Percentiles rank a stretch among this genome's conserved stretches.
Conservation (phyloP, 1,284 basidiomycete species). For the Somion occarium region DNA sequence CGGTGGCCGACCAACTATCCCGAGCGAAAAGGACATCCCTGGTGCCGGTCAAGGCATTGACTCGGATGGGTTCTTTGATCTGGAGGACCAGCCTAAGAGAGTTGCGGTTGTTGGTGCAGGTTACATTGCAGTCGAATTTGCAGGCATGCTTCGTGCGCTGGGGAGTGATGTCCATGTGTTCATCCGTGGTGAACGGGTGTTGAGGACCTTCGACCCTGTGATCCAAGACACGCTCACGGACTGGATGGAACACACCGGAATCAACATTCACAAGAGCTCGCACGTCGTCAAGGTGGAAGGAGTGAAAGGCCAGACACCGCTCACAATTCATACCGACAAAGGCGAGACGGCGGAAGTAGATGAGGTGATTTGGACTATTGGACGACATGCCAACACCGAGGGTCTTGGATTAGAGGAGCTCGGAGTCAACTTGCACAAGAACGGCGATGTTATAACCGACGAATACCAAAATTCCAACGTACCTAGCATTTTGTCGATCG, state of each 20-base stretch:
- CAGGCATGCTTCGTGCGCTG: slow-evolving; percentile 83
- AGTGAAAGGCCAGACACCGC: slow-evolving; percentile 51
- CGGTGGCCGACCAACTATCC: slow-evolving; percentile 82
- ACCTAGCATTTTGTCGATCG: slow-evolving; percentile 76
- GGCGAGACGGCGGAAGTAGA: slow-evolving; percentile 86
- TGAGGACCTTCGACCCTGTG: slow-evolving; percentile 90
- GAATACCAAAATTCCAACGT: slow-evolving; percentile 87
- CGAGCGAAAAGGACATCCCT: slow-evolving; percentile 78
- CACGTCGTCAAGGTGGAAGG: slow-evolving; percentile 79
- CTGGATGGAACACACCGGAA: slow-evolving; percentile 92
- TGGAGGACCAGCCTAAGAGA: slow-evolving; percentile 86
- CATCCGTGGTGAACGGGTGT: slow-evolving; percentile 85
- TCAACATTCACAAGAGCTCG: slow-evolving; percentile 81
- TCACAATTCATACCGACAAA: slow-evolving; percentile 67
- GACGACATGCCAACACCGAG: slow-evolving; percentile 79
- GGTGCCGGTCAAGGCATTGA: slow-evolving; percentile 88
- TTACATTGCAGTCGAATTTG: slow-evolving; percentile 95
- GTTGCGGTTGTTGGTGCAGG: slow-evolving; percentile 95
- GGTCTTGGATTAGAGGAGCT: slow-evolving; percentile 75
- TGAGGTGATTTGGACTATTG: slow-evolving; percentile 91
- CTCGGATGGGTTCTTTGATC: slow-evolving; percentile 96
- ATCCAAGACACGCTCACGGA: slow-evolving; percentile 85
- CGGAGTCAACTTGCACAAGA: slow-evolving; percentile 73
- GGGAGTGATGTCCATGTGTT: slow-evolving; percentile 90
- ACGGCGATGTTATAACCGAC: slow-evolving; percentile 85